Evolutionary conservation across 257 asterid species (phyloP), one percentile per base, ranked within the genome.

Genomic region (Handroanthus guayacan): DNA sequence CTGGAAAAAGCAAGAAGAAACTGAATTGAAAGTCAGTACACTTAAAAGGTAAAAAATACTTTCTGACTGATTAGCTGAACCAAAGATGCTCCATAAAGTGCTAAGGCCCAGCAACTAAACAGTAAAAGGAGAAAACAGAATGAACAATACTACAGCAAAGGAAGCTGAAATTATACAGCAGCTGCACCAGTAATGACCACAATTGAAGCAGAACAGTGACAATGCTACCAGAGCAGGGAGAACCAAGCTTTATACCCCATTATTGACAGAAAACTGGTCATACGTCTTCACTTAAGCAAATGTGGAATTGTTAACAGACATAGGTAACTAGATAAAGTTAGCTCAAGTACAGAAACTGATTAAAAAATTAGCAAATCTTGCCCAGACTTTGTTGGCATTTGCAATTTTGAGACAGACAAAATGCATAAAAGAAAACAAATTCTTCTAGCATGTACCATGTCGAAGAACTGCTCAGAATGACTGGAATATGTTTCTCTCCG

Each of bases 401-500:
- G 61, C 61, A 44, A 44, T 61, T 73, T 55, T 13, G 1, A 34
- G 31, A 16, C 62, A 73, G 60, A 73, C 48, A 31, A 61, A 47
- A 36, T 31, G 50, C 41, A 47, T 39, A 56, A 57, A 9, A 47
- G 48, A 73, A 60, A 61, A 62, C 51, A 62, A 73, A 61, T 16
- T 45, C 62, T 50, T 34, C 70, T 45, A 73, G 62, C 68, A 61
- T 64, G 73, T 64, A 75, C 66, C 72, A 75, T 52, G 65, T 52
- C 48, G 56, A 62, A 12, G 72, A 75, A 75, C 73, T 75, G 69
- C 68, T 66, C 80, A 67, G 51, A 66, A 14, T 66, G 74, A 66
- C 67, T 66, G 67, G 48, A 65, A 31, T 66, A 67, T 66, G 74
- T 55, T 66, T 66, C 20, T 65, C 74, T 44, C 41, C 74, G 10